phyloP scores from a whole-genome alignment of 805 yeast species.

The Candida awuae region DNA sequence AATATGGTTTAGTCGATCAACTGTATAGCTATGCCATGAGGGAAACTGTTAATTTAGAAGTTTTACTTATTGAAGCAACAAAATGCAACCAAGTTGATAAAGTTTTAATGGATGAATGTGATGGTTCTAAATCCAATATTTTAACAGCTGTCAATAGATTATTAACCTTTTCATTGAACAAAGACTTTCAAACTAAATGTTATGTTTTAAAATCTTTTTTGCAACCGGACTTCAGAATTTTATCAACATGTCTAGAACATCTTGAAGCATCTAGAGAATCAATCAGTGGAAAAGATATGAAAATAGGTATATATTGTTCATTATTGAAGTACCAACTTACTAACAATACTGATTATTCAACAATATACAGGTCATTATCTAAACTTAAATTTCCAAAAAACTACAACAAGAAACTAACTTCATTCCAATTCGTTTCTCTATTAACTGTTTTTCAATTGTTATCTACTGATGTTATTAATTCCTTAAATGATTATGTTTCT shows the following conservation, averaged over 20 bases:
- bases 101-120: constrained; percentile 1
- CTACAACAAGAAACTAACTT: constrained; percentile 17
- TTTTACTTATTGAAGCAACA: constrained; percentile 1
- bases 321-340: constrained; percentile 22
- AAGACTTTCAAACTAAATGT: not conserved
- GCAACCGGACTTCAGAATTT: constrained; percentile 15
- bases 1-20: not conserved
- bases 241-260: constrained; percentile 15
- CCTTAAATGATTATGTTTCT: constrained; percentile 2
- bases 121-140: constrained; percentile 6
- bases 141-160: constrained; percentile 12
- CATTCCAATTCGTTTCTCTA: constrained; percentile 23
- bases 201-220: constrained; percentile 16
- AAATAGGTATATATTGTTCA: constrained; percentile 19
- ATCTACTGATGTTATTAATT: constrained; percentile 13
- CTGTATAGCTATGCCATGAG: not conserved
- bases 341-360: constrained; percentile 6
- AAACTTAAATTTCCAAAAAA: constrained; percentile 22
- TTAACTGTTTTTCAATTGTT: constrained; percentile 18
- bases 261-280: constrained; percentile 2
- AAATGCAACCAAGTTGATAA: not conserved
- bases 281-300: constrained; percentile 10
- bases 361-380: constrained; percentile 13
- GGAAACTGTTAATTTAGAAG: not conserved
- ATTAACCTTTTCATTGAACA: constrained; percentile 9